Base-by-base conservation (phyloP, 2,329 filamentous ascomycete species). In the Fusarium oxysporum region DNA sequence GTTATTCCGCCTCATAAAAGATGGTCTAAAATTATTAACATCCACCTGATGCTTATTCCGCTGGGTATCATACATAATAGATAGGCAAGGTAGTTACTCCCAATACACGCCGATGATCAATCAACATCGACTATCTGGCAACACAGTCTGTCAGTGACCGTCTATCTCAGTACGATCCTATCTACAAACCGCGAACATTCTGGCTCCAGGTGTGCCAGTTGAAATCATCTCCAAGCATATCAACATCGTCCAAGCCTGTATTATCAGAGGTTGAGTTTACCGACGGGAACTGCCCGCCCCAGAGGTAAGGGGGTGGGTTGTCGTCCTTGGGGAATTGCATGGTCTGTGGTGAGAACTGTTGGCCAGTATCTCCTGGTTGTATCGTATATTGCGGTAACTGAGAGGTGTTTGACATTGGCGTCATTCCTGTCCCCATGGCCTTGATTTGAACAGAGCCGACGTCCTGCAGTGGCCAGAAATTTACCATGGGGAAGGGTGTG, bases 151-250 rank as follows among this genome's bases (percentile, higher is more conserved):
- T 58, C 25, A 43, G 56, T 70, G 57, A 77, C 77, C 78, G 78
- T 33, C 65, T 64, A 40, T 43, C 75, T 71, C 44, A 77, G 75
- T 2, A 70, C 68, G 71, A 76, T 53, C 77, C 80, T 75, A 82
- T 80, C 74, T 83, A 83, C 61, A 84, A 65, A 1, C 82, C 82
- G 33, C 80, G 80, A 47, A 85, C 80, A 70, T 76, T 84, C 62
- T 85, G 81, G 63, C 83, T 84, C 83, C 85, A 87, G 62, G 83
- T 83, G 54, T 86, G 83, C 86, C 86, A 87, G 70, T 86, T 82
- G 65, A 87, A 86, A 11, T 83, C 81, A 6, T 81, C 80, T 4
- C 84, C 83, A 65, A 83, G 74, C 76, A 84, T 82, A 40, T 84
- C 84, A 47, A 81, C 73, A 30, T 83, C 80, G 53, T 82, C 81